phyloP scores from a whole-genome alignment of 2,329 filamentous ascomycete genomes.

The Aureobasidium sp. region DNA sequence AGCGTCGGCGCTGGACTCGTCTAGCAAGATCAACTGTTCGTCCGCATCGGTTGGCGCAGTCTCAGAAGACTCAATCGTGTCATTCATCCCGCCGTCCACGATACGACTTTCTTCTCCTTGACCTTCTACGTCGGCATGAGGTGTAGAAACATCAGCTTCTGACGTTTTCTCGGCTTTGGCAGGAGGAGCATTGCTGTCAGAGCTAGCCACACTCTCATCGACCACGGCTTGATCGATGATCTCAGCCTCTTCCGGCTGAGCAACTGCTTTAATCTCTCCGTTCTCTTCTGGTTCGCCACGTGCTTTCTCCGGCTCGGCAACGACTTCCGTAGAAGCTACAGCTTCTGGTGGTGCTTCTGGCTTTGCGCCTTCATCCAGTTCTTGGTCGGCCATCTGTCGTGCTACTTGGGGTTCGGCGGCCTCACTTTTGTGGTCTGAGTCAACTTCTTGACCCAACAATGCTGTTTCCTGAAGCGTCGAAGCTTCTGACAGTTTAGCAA shows the following conservation, averaged over 20 bases:
- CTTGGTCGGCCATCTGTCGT: neutral
- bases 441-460: rapidly evolving
- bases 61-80: too few species aligned
- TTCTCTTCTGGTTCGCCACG: neutral
- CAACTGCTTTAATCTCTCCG: neutral
- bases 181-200: neutral
- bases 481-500: neutral
- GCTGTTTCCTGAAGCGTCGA: neutral
- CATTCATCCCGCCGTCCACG: too few species aligned
- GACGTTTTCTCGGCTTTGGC: neutral
- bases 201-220: neutral
- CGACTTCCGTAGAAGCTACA: too few species aligned
- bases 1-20: too few species aligned
- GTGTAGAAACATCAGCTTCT: neutral
- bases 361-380: neutral
- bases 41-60: too few species aligned
- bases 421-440: neutral
- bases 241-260: neutral
- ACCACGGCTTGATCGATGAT: neutral
- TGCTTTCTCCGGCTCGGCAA: neutral
- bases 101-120: too few species aligned
- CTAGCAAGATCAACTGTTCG: too few species aligned
- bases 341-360: neutral
- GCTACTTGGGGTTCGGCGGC: neutral
- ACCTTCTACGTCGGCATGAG: neutral